These are phyloP conservation scores for Physaria fendleri DNA, from an alignment of 345 rosid genomes.

Conservation along the genomic window DNA sequence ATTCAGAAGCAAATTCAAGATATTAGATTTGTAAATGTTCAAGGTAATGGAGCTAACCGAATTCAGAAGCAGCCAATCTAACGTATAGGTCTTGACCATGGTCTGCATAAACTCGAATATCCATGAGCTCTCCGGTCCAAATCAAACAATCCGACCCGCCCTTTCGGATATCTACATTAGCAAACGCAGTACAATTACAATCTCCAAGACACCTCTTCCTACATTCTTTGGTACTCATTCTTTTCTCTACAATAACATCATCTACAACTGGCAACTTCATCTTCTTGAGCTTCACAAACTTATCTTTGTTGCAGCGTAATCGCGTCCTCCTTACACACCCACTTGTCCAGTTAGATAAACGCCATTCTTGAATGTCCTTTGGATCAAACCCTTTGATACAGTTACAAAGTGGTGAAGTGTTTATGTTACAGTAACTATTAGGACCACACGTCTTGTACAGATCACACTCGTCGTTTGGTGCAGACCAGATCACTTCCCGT, in stretches of 20 bases:
- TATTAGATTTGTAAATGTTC: too few species aligned
- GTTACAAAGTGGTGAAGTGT: conserved; percentile 52
- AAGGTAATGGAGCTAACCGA: conserved; percentile 34
- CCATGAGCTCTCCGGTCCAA: conserved; percentile 37
- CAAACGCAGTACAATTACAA: conserved; percentile 39
- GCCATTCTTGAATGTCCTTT: conserved; percentile 37
- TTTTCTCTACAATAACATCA: conserved; percentile 26
- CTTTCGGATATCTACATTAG: conserved; percentile 20
- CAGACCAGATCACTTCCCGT: conserved; percentile 54
- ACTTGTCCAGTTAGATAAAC: conserved; percentile 27
- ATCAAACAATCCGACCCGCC: conserved; percentile 34
- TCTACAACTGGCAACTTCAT: conserved; percentile 52
- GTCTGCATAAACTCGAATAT: conserved; percentile 10
- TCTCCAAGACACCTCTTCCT: conserved; percentile 19
- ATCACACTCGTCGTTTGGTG: conserved; percentile 67
- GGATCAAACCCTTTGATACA: conserved; percentile 58
- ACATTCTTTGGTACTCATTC: conserved; percentile 21
- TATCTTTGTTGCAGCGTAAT: conserved; percentile 37
- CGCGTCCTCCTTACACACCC: conserved; percentile 50
- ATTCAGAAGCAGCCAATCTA: conserved; percentile 56
- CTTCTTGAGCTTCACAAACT: conserved; percentile 38
- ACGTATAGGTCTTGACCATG: conserved; percentile 60
- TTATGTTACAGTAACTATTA: conserved; percentile 46
- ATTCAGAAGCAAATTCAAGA: conserved; percentile 34
- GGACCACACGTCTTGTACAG: conserved; percentile 41